Percentiles rank a stretch among this genome's conserved stretches.
Evolutionary conservation across 108 stramenopile genomes (phyloP).

Genomic region (Pseudonitzschia multiseries): DNA sequence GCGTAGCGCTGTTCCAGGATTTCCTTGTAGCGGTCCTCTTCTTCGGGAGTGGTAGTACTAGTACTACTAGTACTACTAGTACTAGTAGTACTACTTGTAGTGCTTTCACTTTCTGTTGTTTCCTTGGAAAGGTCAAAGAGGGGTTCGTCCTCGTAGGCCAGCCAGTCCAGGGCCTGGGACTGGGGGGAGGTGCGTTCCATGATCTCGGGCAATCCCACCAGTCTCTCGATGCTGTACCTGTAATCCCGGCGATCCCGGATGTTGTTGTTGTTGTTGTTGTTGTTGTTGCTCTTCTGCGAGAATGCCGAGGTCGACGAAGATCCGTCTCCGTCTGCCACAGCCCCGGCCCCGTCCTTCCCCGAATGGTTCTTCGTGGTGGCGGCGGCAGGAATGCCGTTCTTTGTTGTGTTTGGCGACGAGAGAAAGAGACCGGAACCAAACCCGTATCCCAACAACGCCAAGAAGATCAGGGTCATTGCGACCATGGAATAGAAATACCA

Average conservation of each 20-base stretch:
- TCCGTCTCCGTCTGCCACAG: not conserved
- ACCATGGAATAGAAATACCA: not conserved
- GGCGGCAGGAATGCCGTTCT: not conserved
- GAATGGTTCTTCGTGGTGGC: not conserved
- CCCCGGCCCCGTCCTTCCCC: not conserved
- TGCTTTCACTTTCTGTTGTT: too few species aligned
- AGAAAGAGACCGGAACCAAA: conserved; percentile 18
- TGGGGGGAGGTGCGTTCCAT: conserved; percentile 21
- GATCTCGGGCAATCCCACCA: not conserved
- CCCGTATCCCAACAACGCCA: conserved; percentile 9
- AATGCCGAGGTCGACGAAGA: not conserved
- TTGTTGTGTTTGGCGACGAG: too few species aligned
- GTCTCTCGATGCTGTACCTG: not conserved
- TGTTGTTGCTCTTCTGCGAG: too few species aligned
- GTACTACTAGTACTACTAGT: too few species aligned
- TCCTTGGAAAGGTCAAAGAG: conserved; percentile 1
- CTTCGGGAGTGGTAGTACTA: not conserved
- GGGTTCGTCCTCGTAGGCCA: conserved; percentile 32
- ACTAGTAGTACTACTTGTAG: too few species aligned
- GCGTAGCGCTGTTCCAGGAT: conserved; percentile 25
- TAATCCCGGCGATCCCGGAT: conserved; percentile 5
- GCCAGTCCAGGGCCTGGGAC: conserved; percentile 23
- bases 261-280: too few species aligned
- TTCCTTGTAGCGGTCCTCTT: not conserved
- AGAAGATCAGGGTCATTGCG: conserved; percentile 4